Evolutionary conservation across 805 yeast species (phyloP), one percentile per base, ranked within the genome.

Genomic region (Lipomyces orientalis): DNA sequence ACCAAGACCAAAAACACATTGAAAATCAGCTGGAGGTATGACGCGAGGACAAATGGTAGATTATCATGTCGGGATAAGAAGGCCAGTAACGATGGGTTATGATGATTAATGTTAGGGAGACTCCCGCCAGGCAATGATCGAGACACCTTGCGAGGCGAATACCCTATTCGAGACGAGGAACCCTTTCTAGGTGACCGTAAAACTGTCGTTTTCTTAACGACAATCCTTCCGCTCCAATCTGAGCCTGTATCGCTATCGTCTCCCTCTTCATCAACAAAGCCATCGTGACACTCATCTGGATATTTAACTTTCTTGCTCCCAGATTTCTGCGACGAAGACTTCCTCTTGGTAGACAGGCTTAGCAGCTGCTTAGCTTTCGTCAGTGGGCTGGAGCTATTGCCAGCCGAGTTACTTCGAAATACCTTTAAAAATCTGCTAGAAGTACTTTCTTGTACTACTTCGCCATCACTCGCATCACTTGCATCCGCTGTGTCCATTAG

Each of bases 1-100:
- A 85, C 76, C 0, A 84, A 75, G 29, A 87, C 80, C 54, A 91
- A 78, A 2, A 84, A 73, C 0, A 85, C 75, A 71, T 91, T 90
- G 77, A 88, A 83, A 0, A 84, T 63, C 1, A 91, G 80, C 73
- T 90, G 94, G 12, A 90, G 77, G 73, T 89, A 91, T 37, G 88
- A 74, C 31, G 89, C 85, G 19, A 88, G 74, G 10, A 87, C 82
- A 67, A 84, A 84, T 0, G 93, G 93, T 8, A 73, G 55, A 37
- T 71, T 70, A 22, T 71, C 71, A 52, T 73, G 73, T 10, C 65
- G 51, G 10, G 72, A 68, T 7, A 71, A 52, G 25, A 57, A 51
- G 6, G 71, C 54, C 22, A 67, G 49, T 9, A 60, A 37, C 33
- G 71, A 67, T 8, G 64, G 39, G 14, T 49, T 29, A 29, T 52